Base-by-base conservation (phyloP, 371 early-diverging fungal species). In the Actinomortierella wolfii region DNA sequence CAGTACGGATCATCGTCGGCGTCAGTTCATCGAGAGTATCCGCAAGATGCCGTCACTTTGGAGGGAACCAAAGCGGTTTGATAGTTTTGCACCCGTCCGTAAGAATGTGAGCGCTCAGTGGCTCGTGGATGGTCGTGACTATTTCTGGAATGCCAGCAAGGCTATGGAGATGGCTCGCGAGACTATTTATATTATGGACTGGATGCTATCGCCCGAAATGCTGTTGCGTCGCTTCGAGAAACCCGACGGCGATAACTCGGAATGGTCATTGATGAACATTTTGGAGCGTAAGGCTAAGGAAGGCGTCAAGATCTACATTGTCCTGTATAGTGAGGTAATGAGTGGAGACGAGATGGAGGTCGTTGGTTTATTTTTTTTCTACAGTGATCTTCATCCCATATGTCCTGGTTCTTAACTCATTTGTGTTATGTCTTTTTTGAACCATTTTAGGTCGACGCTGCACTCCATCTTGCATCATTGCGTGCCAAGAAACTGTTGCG, bases 281-380 rank as follows among this genome's bases (percentile, higher is more conserved):
- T 11, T 61, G 28, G 58, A 50, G 24, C 56, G 65, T 41, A 93
- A 94, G 76, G 97, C 97, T 6, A 80, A 81, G 29, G 88, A 94
- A 76, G 96, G 96, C 9, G 91, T 97, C 39, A 87, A 86, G 76
- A 89, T 97, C 39, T 95, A 92, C 74, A 88, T 97, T 45, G 79
- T 94, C 17, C 83, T 97, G 20, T 97, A 94, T 79, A 94, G 94
- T 71, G 97, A 97, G 68, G 86, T 93, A 68, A 81, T n/a, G n/a
- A n/a, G n/a, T n/a, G n/a, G n/a, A n/a, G n/a, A n/a, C n/a, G n/a
- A n/a, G n/a, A n/a, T n/a, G n/a, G n/a, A n/a, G n/a, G n/a, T n/a
- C n/a, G n/a, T n/a, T n/a, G n/a, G n/a, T n/a, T n/a, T n/a, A n/a
- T n/a, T 87, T 0, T 66, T 89, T 17, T 88, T 93, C 34, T 6